Conservation (phyloP, 257 asterid genomes). For the Scutellaria baicalensis region DNA sequence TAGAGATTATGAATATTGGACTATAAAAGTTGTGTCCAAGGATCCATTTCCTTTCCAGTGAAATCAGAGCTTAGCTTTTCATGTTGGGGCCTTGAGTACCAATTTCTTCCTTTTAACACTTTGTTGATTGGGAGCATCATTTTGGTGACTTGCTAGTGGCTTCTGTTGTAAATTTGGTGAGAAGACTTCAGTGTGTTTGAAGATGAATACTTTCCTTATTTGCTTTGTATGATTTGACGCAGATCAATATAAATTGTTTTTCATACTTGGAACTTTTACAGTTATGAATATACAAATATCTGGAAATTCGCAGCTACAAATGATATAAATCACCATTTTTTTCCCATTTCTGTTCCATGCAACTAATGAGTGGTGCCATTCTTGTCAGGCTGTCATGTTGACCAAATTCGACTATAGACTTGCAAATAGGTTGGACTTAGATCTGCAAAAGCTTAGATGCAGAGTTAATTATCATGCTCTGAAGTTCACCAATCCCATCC, state of each 20-base stretch:
- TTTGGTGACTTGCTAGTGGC: not conserved
- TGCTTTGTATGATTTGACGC: conserved; percentile 3
- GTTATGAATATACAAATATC: not conserved
- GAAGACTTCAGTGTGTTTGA: not conserved
- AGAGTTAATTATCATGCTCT: conserved; percentile 93
- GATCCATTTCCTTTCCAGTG: not conserved
- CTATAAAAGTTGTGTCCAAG: not conserved
- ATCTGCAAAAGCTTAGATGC: conserved; percentile 92
- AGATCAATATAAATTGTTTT: conserved; percentile 3
- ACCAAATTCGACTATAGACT: conserved; percentile 94
- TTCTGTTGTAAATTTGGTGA: not conserved
- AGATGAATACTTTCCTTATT: not conserved
- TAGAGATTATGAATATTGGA: not conserved
- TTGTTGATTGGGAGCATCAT: not conserved
- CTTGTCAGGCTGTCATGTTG: conserved; percentile 82
- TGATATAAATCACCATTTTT: not conserved
- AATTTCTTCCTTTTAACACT: not conserved
- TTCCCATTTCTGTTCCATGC: not conserved
- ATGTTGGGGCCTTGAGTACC: not conserved
- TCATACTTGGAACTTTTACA: conserved; percentile 5
- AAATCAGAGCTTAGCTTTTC: not conserved
- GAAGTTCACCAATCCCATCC: conserved; percentile 80
- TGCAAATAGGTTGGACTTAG: conserved; percentile 70
- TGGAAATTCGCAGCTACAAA: not conserved
- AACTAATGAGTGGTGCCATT: conserved; percentile 9